phyloP scores from a whole-genome alignment of 805 yeast species.

The Sungouiozyma intestinalis region DNA sequence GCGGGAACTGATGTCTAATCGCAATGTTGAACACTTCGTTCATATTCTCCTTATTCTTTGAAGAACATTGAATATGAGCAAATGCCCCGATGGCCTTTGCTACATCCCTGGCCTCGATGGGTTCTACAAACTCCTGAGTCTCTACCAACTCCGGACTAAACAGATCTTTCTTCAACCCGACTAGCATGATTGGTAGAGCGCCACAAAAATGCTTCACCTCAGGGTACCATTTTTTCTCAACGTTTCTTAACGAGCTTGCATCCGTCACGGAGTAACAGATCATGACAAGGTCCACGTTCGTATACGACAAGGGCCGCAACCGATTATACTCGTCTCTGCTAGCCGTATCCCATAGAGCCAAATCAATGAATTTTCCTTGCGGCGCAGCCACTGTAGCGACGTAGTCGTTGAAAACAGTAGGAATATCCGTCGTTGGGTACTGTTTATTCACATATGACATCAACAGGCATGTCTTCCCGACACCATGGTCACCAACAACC shows the following conservation, averaged over 20 bases:
- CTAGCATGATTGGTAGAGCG: slow-evolving; percentile 61
- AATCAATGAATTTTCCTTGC: slow-evolving; percentile 44
- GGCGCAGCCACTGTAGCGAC: slow-evolving; percentile 44
- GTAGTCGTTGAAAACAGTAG: slow-evolving; percentile 76
- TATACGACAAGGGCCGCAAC: slow-evolving; percentile 66
- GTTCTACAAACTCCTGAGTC: slow-evolving; percentile 31
- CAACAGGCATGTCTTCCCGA: slow-evolving; percentile 79
- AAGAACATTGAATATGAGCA: slow-evolving; percentile 71
- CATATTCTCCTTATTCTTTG: slow-evolving; percentile 58
- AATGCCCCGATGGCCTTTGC: slow-evolving; percentile 57
- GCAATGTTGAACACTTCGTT: slow-evolving; percentile 59
- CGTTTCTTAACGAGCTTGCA: slow-evolving; percentile 54
- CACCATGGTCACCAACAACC: slow-evolving; percentile 82
- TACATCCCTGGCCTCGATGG: slow-evolving; percentile 40
- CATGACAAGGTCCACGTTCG: slow-evolving; percentile 66
- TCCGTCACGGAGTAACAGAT: slow-evolving; percentile 67
- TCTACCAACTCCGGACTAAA: slow-evolving; percentile 12
- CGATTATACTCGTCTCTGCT: slow-evolving; percentile 84
- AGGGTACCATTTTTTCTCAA: slow-evolving; percentile 77
- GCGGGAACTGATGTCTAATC: slow-evolving; percentile 7
- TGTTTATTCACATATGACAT: slow-evolving; percentile 49
- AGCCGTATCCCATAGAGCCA: slow-evolving; percentile 84
- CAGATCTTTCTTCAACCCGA: slow-evolving; percentile 76
- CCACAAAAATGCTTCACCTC: slow-evolving; percentile 80
- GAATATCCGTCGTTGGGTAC: slow-evolving; percentile 66